phyloP scores from a whole-genome alignment of 257 asterid species.

The Fraxinus excelsior region DNA sequence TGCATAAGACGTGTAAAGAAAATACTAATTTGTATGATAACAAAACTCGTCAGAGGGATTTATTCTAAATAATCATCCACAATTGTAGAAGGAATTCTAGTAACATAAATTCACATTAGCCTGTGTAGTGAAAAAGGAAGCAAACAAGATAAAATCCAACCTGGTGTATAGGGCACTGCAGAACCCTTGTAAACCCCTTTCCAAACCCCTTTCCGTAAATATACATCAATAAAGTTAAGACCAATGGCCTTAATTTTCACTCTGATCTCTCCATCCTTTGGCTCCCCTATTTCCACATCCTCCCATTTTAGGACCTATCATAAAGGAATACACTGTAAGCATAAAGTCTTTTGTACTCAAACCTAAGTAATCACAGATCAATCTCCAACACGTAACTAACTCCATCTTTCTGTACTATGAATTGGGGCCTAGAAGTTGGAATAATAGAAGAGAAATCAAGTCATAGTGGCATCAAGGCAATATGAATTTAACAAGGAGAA shows the following conservation, averaged over 20 bases:
- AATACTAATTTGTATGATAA: neutral
- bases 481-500: neutral
- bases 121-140: neutral
- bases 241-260: conserved; percentile 89
- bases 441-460: neutral
- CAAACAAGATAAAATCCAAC: conserved; percentile 33
- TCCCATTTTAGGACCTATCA: conserved; percentile 91
- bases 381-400: neutral
- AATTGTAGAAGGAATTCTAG: too few species aligned
- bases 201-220: conserved; percentile 88
- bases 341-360: neutral
- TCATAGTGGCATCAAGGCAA: neutral
- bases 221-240: conserved; percentile 83
- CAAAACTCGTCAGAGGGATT: neutral
- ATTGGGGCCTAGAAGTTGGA: neutral
- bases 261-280: conserved; percentile 85
- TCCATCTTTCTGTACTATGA: neutral
- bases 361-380: neutral
- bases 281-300: conserved; percentile 93
- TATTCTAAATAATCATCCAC: neutral
- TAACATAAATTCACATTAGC: neutral
- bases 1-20: too few species aligned
- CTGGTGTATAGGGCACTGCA: conserved; percentile 78
- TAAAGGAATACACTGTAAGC: conserved; percentile 6
- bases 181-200: conserved; percentile 86